Percentiles rank a stretch among this genome's conserved stretches.
Evolutionary conservation across 768 basidiomycete species (phyloP).

Genomic region (Chalciporus chontae): DNA sequence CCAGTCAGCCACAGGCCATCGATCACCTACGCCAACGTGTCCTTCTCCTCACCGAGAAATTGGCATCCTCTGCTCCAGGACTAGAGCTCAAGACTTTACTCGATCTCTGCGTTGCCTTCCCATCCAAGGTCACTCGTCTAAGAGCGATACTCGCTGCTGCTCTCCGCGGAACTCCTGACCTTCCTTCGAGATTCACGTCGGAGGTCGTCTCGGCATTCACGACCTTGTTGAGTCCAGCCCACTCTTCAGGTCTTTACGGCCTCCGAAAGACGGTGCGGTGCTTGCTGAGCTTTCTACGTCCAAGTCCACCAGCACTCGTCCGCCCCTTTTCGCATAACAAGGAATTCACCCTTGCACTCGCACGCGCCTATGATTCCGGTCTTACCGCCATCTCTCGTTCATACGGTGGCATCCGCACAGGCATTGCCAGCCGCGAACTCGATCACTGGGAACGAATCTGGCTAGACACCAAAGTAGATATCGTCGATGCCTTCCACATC

Average conservation of each 20-base stretch:
- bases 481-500: constrained; percentile 68
- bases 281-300: constrained; percentile 50
- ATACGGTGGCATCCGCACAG: constrained; percentile 51
- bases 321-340: constrained; percentile 51
- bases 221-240: constrained; percentile 40
- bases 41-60: constrained; percentile 54
- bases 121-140: constrained; percentile 41
- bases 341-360: constrained; percentile 53
- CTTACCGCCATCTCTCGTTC: constrained; percentile 52
- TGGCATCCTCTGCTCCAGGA: constrained; percentile 37
- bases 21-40: constrained; percentile 44
- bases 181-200: constrained; percentile 32
- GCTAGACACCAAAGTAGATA: constrained; percentile 68
- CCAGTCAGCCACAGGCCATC: constrained; percentile 32
- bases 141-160: constrained; percentile 43
- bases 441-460: constrained; percentile 72
- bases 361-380: constrained; percentile 56
- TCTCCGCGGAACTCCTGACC: constrained; percentile 29
- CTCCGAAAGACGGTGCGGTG: constrained; percentile 63
- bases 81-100: constrained; percentile 55
- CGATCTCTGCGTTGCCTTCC: constrained; percentile 60
- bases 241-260: constrained; percentile 52
- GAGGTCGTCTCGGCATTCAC: constrained; percentile 60
- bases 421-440: constrained; percentile 28
- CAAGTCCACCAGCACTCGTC: constrained; percentile 45